Evolutionary conservation across 2,329 filamentous ascomycete genomes (phyloP).

Genomic region (Fusarium lateritium): DNA sequence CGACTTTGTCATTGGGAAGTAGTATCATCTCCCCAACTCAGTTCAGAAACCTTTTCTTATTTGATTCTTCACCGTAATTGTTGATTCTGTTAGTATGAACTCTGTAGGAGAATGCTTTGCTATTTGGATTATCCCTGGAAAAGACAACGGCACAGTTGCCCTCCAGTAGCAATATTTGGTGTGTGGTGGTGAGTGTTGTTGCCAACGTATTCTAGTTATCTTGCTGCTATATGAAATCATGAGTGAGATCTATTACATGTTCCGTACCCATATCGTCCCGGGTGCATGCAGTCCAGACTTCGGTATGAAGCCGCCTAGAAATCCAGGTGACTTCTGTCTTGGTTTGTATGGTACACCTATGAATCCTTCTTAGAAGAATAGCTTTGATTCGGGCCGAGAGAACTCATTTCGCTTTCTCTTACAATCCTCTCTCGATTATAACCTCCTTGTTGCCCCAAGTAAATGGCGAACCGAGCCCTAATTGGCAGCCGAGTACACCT

Average conservation of each 20-base stretch:
- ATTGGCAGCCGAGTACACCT: not conserved
- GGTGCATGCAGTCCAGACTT: not conserved
- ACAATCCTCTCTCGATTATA: not conserved
- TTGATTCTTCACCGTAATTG: too few species aligned
- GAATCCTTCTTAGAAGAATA: slow-evolving; percentile 3
- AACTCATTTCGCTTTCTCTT: slow-evolving; percentile 5
- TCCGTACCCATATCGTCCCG: not conserved
- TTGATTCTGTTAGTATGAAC: not conserved
- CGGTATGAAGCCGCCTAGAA: not conserved
- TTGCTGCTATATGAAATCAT: not conserved
- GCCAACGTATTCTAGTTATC: too few species aligned
- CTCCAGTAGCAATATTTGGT: too few species aligned
- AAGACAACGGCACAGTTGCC: not conserved
- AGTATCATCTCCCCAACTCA: not conserved
- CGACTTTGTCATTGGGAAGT: too few species aligned
- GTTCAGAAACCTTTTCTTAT: not conserved
- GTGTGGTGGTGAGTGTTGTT: too few species aligned
- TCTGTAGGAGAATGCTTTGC: not conserved
- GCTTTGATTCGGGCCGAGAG: slow-evolving; percentile 1
- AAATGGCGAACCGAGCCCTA: slow-evolving; percentile 3
- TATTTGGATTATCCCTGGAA: slow-evolving; percentile 1
- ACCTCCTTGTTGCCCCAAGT: not conserved
- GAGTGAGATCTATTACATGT: not conserved
- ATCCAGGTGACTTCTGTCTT: not conserved
- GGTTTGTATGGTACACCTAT: slow-evolving; percentile 12